These are phyloP conservation scores for Cruciata laevipes DNA, from an alignment of 257 asterid species.

Conservation along the genomic window DNA sequence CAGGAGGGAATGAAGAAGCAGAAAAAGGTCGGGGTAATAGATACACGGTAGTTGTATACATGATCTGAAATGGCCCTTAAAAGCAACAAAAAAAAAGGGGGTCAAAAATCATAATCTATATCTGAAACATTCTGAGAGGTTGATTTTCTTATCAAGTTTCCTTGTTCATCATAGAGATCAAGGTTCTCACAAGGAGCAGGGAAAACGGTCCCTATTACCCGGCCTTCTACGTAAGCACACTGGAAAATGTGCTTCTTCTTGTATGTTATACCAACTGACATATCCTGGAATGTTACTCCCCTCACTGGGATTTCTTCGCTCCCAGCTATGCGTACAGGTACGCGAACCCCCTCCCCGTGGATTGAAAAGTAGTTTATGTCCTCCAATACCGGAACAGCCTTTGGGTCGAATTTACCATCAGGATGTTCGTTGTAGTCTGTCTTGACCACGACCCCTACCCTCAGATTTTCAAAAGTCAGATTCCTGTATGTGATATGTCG, in stretches of 20 bases:
- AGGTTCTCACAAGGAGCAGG: constrained; percentile 91
- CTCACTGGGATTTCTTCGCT: constrained; percentile 58
- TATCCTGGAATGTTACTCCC: constrained; percentile 56
- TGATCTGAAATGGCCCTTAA: constrained; percentile 18
- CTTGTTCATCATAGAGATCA: constrained; percentile 68
- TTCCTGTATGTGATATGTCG: constrained; percentile 59
- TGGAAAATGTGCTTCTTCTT: constrained; percentile 85
- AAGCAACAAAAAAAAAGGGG: not conserved
- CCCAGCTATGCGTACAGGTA: constrained; percentile 90
- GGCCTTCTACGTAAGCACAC: constrained; percentile 73
- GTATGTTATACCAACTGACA: constrained; percentile 67
- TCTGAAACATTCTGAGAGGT: constrained; percentile 57
- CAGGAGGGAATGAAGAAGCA: not conserved
- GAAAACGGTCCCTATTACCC: constrained; percentile 63
- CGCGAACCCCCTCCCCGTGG: constrained; percentile 84
- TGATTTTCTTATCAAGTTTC: constrained; percentile 48
- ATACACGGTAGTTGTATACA: not conserved
- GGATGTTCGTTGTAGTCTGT: constrained; percentile 98
- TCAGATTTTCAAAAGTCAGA: constrained; percentile 60
- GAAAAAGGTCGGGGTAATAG: not conserved
- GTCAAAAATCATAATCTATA: constrained; percentile 77
- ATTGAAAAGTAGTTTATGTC: constrained; percentile 62
- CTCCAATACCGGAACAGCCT: constrained; percentile 63
- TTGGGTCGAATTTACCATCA: constrained; percentile 59
- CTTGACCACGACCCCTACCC: constrained; percentile 87